A percentile compares a stretch with the other conserved stretches of the same genome.
These are phyloP conservation scores for Oldenlandia corymbosa DNA, from an alignment of 257 asterid genomes.

Conservation along the genomic window DNA sequence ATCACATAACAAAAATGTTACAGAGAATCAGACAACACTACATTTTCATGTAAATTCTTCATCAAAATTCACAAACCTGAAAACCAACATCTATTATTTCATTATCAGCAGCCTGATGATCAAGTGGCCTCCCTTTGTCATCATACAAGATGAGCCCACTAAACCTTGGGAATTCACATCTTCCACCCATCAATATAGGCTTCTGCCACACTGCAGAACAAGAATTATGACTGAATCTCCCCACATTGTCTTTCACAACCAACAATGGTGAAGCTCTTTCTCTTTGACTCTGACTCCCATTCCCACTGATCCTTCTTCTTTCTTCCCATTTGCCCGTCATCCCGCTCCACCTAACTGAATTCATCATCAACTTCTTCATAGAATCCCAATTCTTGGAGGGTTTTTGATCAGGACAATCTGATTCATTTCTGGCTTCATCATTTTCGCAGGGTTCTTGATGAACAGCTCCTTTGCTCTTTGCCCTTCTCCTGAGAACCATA, in stretches of 20 bases:
- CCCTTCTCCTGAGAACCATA: constrained; percentile 18
- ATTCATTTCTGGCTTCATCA: constrained; percentile 2
- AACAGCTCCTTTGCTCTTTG: constrained; percentile 16
- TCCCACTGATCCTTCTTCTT: background rate
- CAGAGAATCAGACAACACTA: too few relatives aligned
- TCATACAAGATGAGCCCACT: constrained; percentile 86
- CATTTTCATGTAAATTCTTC: background rate
- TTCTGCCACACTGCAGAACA: constrained; percentile 73
- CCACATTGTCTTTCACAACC: constrained; percentile 24
- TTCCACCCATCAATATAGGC: constrained; percentile 88
- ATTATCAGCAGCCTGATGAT: constrained; percentile 29
- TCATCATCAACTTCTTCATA: constrained; percentile 26
- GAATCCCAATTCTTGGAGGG: constrained; percentile 13
- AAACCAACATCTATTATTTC: constrained; percentile 6
- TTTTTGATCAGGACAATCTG: constrained; percentile 6
- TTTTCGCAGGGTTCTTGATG: constrained; percentile 31
- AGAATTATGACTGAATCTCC: constrained; percentile 57
- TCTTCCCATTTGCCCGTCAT: constrained; percentile 40
- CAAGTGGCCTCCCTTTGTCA: constrained; percentile 52
- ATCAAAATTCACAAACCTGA: constrained; percentile 26
- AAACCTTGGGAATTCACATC: constrained; percentile 75
- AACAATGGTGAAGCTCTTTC: constrained; percentile 36
- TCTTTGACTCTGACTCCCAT: constrained; percentile 20
- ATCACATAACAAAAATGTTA: too few relatives aligned
- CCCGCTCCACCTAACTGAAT: constrained; percentile 58